Evolutionary conservation across 805 yeast genomes (phyloP).

Genomic region (Nadsonia fulvescens): DNA sequence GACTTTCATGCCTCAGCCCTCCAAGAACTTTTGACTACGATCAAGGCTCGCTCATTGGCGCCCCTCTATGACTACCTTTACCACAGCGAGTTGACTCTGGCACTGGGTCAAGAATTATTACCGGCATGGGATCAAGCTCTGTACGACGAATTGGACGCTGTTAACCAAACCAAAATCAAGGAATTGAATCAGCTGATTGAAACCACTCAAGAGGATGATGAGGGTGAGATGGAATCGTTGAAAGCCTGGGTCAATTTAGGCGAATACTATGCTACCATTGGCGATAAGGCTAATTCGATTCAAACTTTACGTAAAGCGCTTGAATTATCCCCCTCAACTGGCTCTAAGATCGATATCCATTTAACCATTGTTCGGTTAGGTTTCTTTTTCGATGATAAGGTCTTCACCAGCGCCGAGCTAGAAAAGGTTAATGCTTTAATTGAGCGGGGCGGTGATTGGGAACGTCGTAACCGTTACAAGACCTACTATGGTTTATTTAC

Average conservation of each 20-base stretch:
- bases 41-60: slow-evolving; percentile 49
- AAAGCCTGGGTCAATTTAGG: slow-evolving; percentile 67
- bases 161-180: slow-evolving; percentile 37
- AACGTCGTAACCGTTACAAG: slow-evolving; percentile 85
- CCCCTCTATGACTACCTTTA: slow-evolving; percentile 65
- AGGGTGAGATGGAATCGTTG: slow-evolving; percentile 71
- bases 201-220: slow-evolving; percentile 50
- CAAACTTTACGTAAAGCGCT: slow-evolving; percentile 52
- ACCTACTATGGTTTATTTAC: slow-evolving; percentile 75
- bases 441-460: slow-evolving; percentile 99
- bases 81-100: slow-evolving; percentile 13
- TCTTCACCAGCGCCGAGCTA: slow-evolving; percentile 48
- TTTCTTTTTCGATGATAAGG: slow-evolving; percentile 70
- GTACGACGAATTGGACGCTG: slow-evolving; percentile 30
- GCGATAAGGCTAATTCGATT: slow-evolving; percentile 59
- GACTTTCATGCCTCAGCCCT: slow-evolving; percentile 26
- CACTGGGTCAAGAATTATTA: slow-evolving; percentile 6
- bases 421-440: slow-evolving; percentile 58
- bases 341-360: slow-evolving; percentile 73
- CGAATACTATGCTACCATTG: slow-evolving; percentile 70
- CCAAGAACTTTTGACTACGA: slow-evolving; percentile 30
- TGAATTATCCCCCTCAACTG: slow-evolving; percentile 69
- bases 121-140: slow-evolving; percentile 43
- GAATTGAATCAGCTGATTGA: slow-evolving; percentile 27
- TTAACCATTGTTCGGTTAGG: slow-evolving; percentile 75